These are phyloP conservation scores for Auriscalpium vulgare DNA, from an alignment of 768 basidiomycete species.

Conservation along the genomic window DNA sequence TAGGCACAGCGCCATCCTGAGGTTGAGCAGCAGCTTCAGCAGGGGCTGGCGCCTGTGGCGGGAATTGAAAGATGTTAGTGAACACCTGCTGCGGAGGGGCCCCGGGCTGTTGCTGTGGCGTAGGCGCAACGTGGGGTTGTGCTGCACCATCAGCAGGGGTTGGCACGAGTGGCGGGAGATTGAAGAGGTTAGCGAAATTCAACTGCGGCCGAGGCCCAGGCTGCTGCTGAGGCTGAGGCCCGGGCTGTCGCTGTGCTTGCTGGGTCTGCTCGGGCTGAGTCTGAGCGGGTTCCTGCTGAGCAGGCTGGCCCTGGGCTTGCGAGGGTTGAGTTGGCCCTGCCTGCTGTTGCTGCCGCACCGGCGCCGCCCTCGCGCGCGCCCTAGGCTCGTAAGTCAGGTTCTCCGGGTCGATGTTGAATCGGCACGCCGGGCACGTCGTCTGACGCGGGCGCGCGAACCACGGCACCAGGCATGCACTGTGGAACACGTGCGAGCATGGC, in stretches of 20 bases:
- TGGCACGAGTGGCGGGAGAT: not conserved
- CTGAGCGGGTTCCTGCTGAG: not conserved
- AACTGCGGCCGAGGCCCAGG: not conserved
- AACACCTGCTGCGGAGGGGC: not conserved
- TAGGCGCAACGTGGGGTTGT: not conserved
- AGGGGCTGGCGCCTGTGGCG: not conserved
- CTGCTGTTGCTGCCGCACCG: conserved; percentile 2
- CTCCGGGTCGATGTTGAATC: conserved; percentile 79
- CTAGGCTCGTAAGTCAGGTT: conserved; percentile 42
- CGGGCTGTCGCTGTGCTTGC: conserved; percentile 11
- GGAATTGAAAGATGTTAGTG: not conserved
- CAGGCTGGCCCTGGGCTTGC: not conserved
- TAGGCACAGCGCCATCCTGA: not conserved
- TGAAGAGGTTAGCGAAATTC: too few species aligned
- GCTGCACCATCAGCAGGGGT: not conserved
- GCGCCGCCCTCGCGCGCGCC: conserved; percentile 1
- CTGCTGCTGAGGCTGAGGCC: not conserved
- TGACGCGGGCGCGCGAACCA: conserved; percentile 77
- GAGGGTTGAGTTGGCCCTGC: conserved; percentile 8
- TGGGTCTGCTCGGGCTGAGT: conserved; percentile 6
- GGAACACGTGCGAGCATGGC: conserved; percentile 79
- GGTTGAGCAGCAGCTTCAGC: not conserved
- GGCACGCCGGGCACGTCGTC: conserved; percentile 78
- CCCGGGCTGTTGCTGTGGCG: not conserved
- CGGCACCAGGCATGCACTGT: conserved; percentile 67